Percentiles rank a stretch among this genome's conserved stretches.
Conservation (phyloP, 2,329 filamentous ascomycete genomes). For the Sphaerulina vaccinii region DNA sequence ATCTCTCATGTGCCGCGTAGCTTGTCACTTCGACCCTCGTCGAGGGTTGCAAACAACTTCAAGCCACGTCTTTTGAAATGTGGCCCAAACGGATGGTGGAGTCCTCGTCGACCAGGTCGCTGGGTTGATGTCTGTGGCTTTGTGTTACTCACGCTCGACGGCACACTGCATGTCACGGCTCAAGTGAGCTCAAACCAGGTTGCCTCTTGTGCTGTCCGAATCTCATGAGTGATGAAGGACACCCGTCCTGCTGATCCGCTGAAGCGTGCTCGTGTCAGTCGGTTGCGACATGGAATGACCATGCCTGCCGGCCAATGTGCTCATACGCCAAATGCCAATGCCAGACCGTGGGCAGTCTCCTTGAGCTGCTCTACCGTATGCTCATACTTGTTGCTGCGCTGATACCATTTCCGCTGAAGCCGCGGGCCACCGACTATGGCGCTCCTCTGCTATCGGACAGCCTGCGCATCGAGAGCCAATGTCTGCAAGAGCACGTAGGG, state of each 20-base stretch:
- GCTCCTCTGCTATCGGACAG: no score
- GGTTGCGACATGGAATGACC: no score
- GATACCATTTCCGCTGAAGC: no score
- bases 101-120: conserved; percentile 1
- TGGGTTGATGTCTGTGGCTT: not conserved
- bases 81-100: not conserved
- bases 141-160: conserved; percentile 1
- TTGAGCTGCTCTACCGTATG: no score
- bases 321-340: no score
- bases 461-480: no score
- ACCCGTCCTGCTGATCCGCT: no score
- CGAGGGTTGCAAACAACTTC: not conserved
- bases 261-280: not conserved
- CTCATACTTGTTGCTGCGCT: no score
- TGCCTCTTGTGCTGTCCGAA: not conserved
- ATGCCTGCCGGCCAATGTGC: no score
- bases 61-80: not conserved
- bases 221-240: no score
- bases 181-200: not conserved
- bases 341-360: no score
- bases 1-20: not conserved
- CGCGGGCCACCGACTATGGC: no score
- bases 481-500: not conserved
- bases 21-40: not conserved
- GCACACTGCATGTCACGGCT: conserved; percentile 8